A percentile compares a stretch with the other conserved stretches of the same genome.
Evolutionary conservation across 2,329 filamentous ascomycete genomes (phyloP).

Genomic region (Fusarium bactridioides): DNA sequence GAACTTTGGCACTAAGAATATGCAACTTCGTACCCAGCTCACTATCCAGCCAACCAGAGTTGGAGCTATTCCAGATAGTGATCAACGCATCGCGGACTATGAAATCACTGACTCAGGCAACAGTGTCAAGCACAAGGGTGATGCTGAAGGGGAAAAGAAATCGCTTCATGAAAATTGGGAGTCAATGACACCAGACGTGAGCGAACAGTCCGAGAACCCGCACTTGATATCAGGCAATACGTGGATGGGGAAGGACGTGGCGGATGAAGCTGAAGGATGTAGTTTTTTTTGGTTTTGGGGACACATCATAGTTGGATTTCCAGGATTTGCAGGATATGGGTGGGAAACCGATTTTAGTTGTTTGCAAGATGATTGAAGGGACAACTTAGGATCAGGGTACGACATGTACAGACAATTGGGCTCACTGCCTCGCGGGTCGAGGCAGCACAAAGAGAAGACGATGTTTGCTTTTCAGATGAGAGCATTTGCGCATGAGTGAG

Average conservation of each 20-base stretch:
- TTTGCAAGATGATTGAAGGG: slow-evolving; percentile 25
- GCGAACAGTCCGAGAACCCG: slow-evolving; percentile 46
- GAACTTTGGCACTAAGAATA: slow-evolving; percentile 54
- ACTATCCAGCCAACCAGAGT: slow-evolving; percentile 32
- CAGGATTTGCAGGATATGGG: slow-evolving; percentile 32
- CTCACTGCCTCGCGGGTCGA: slow-evolving; percentile 32
- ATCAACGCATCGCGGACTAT: slow-evolving; percentile 31
- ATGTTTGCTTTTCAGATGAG: background rate
- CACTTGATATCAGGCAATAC: slow-evolving; percentile 50
- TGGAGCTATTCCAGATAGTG: slow-evolving; percentile 37
- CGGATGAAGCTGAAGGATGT: slow-evolving; percentile 4
- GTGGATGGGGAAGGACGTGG: slow-evolving; percentile 46
- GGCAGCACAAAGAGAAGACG: slow-evolving; percentile 25
- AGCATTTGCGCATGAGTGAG: background rate
- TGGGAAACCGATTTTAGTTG: slow-evolving; percentile 25
- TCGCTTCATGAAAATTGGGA: slow-evolving; percentile 49
- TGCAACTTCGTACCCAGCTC: slow-evolving; percentile 4
- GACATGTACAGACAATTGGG: slow-evolving; percentile 30
- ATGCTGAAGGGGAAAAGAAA: slow-evolving; percentile 36
- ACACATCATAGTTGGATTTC: slow-evolving; percentile 17
- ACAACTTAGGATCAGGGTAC: slow-evolving; percentile 21
- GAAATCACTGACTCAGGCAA: slow-evolving; percentile 14
- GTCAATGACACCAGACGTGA: slow-evolving; percentile 48
- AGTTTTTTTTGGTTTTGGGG: slow-evolving; percentile 19
- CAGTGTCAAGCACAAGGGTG: slow-evolving; percentile 2